Base-by-base conservation (phyloP, 768 basidiomycete genomes). In the Boletus rufocinnamomeus region DNA sequence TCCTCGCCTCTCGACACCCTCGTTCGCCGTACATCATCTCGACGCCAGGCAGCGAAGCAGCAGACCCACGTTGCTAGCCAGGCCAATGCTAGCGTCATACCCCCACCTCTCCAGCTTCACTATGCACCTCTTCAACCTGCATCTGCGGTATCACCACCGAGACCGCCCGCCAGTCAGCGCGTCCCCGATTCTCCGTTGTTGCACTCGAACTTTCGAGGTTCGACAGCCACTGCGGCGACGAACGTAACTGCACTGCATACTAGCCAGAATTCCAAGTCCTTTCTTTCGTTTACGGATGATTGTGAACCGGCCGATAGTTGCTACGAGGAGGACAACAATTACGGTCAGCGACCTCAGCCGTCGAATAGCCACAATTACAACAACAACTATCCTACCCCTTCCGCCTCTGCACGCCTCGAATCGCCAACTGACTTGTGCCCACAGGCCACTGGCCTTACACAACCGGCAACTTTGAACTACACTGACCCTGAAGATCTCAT, bases 1-100 rank as follows among this genome's bases (percentile, higher is more conserved):
- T 72, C 79, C 23, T 89, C 88, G 2, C 87, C 87, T 8, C 76
- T 88, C 41, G 81, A 84, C 41, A 75, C 80, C 3, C 80, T 89
- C 49, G 82, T 81, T 54, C 79, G 81, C 57, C 74, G 75, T 54
- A 79, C 84, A 9, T 86, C 87, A 27, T 75, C 75, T 63, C 79
- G 72, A 66, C 78, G 75, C 62, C 58, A 56, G 38, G 60, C 30
- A 34, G n/a, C 46, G 43, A 61, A 50, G 46, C 62, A 56, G 11
- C 60, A 48, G 17, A 52, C 44, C 30, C 37, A 59, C 35, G 17
- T 35, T 23, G 32, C 5, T 3, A 51, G n/a, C 46, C 58, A 56
- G 37, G 41, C 37, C 45, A 23, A 43, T 19, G 45, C 56, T 44
- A 47, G 21, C 48, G 21, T 3, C 30, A 27, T 30, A 28, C 56